Conservation (phyloP, 2,329 filamentous ascomycete species). For the Stagonosporopsis cucurbitacearum region DNA sequence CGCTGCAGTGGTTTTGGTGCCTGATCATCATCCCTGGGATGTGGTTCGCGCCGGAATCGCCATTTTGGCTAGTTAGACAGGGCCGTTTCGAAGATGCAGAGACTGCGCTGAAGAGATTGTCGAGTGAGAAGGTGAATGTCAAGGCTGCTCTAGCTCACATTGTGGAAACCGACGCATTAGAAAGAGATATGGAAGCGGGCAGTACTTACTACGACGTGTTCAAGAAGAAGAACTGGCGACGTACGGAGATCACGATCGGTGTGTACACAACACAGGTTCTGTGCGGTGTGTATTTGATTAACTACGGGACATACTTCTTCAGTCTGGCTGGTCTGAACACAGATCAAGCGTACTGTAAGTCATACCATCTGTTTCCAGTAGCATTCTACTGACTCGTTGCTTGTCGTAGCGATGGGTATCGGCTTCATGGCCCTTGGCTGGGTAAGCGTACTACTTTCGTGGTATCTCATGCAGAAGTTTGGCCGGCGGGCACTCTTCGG, state of each 20-base stretch:
- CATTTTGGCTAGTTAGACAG: conserved; percentile 74
- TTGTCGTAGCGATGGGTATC: conserved; percentile 42
- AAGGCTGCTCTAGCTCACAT: conserved; percentile 66
- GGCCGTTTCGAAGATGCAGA: conserved; percentile 69
- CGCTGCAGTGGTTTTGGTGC: conserved; percentile 76
- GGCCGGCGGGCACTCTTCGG: conserved; percentile 77
- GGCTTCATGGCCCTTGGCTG: conserved; percentile 70
- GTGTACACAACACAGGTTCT: conserved; percentile 53
- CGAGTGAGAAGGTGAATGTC: conserved; percentile 51
- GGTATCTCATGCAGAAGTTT: conserved; percentile 76
- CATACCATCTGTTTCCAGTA: neutral
- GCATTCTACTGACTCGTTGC: neutral
- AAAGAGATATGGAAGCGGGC: conserved; percentile 47
- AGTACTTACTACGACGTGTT: conserved; percentile 63
- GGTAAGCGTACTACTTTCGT: conserved; percentile 76
- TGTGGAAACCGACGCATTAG: conserved; percentile 68
- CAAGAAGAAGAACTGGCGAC: conserved; percentile 73
- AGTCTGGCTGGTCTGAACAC: conserved; percentile 50
- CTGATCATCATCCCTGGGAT: conserved; percentile 68
- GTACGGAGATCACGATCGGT: conserved; percentile 71
- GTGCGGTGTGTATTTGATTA: conserved; percentile 49
- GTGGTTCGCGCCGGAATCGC: conserved; percentile 67
- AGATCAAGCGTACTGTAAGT: conserved; percentile 41
- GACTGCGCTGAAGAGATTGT: conserved; percentile 64
- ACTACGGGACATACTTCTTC: conserved; percentile 54